Evolutionary conservation across 2,329 filamentous ascomycete genomes (phyloP).

Genomic region (Onygena corvina): DNA sequence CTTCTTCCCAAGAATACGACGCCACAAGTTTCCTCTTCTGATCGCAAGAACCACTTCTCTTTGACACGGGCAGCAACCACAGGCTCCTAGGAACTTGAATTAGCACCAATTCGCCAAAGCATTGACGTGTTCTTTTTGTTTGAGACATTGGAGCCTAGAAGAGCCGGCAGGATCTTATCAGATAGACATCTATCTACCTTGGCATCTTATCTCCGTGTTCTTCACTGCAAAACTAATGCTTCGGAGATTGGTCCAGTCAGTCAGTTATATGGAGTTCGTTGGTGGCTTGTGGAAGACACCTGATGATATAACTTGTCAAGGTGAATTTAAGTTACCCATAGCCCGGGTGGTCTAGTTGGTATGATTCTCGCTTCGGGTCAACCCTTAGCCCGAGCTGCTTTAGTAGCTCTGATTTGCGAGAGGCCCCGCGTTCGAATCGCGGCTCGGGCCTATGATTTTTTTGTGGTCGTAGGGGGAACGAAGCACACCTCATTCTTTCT

Average conservation of each 20-base stretch:
- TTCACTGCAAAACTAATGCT: too few relatives aligned
- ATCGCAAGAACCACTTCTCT: too few relatives aligned
- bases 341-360: slow-evolving; percentile 15
- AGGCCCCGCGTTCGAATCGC: slow-evolving; percentile 15
- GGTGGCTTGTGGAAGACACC: too few relatives aligned
- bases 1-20: too few relatives aligned
- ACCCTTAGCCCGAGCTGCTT: slow-evolving; percentile 10
- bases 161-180: neutral
- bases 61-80: too few relatives aligned
- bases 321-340: neutral
- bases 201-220: neutral
- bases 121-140: too few relatives aligned
- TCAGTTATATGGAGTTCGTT: neutral
- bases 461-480: too few relatives aligned
- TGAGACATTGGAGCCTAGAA: too few relatives aligned
- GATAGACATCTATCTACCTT: neutral
- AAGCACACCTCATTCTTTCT: neutral
- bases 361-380: slow-evolving; percentile 14
- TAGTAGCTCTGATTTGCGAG: slow-evolving; percentile 12
- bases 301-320: neutral
- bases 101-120: too few relatives aligned
- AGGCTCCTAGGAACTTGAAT: too few relatives aligned
- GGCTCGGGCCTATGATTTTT: slow-evolving; percentile 5
- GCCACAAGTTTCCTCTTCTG: too few relatives aligned
- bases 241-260: too few relatives aligned